These are phyloP conservation scores for Buddleja alternifolia DNA, from an alignment of 257 asterid species.

Conservation along the genomic window DNA sequence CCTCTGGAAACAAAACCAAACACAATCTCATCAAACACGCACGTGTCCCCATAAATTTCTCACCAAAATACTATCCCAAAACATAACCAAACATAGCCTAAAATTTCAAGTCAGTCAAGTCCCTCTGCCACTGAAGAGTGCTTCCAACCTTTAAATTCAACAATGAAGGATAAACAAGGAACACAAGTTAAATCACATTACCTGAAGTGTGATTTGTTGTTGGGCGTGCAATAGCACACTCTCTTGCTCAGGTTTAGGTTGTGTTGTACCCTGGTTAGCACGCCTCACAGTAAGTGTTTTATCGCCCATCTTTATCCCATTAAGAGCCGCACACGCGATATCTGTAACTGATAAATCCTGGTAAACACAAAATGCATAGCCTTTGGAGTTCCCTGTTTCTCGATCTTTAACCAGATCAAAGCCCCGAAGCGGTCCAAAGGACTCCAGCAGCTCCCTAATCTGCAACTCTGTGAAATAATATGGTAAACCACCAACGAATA, in stretches of 20 bases:
- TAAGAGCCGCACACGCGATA: slow-evolving; percentile 98
- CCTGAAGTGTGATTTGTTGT: slow-evolving; percentile 96
- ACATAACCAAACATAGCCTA: too few species aligned
- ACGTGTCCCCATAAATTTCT: too few species aligned
- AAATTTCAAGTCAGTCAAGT: too few species aligned
- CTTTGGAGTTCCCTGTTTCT: slow-evolving; percentile 99
- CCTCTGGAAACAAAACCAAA: too few species aligned
- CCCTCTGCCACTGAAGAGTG: too few species aligned
- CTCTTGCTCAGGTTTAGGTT: slow-evolving; percentile 97
- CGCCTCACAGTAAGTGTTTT: slow-evolving; percentile 96
- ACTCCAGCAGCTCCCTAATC: slow-evolving; percentile 93
- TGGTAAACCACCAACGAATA: slow-evolving; percentile 96
- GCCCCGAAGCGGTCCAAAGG: slow-evolving; percentile 95
- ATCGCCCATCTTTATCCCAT: slow-evolving; percentile 98
- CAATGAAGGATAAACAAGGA: not conserved
- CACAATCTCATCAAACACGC: too few species aligned
- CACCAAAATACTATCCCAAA: too few species aligned
- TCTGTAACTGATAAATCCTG: slow-evolving; percentile 91
- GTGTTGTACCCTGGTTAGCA: slow-evolving; percentile 86
- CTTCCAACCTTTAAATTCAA: not conserved
- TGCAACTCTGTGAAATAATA: slow-evolving; percentile 93
- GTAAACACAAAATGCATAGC: slow-evolving; percentile 98
- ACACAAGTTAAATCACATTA: slow-evolving; percentile 24
- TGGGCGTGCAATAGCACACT: slow-evolving; percentile 86
- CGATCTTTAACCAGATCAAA: slow-evolving; percentile 96